Conservation (phyloP, 495 filamentous ascomycete species). For the Penicillium paxilli region DNA sequence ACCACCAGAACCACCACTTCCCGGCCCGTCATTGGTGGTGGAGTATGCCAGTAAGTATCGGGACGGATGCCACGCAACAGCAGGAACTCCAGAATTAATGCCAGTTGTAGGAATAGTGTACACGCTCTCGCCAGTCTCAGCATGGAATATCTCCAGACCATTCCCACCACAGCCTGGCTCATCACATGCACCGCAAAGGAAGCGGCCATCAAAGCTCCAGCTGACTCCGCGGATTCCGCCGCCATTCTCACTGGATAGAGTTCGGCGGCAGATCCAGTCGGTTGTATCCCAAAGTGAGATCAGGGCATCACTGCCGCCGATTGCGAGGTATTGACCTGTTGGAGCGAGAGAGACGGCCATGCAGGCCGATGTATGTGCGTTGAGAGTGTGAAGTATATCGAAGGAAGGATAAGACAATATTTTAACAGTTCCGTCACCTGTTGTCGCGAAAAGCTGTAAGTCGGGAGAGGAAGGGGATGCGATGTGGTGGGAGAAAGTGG, state of each 20-base stretch:
- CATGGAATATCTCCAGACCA: slow-evolving; percentile 74
- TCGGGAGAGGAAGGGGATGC: slow-evolving; percentile 37
- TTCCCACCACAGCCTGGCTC: slow-evolving; percentile 53
- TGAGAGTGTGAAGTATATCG: slow-evolving; percentile 59
- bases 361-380: slow-evolving; percentile 80
- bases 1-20: slow-evolving; percentile 66
- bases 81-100: slow-evolving; percentile 50
- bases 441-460: slow-evolving; percentile 70
- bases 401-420: slow-evolving; percentile 69
- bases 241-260: slow-evolving; percentile 67
- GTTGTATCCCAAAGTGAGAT: slow-evolving; percentile 90
- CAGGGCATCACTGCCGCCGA: slow-evolving; percentile 86
- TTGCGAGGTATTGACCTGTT: slow-evolving; percentile 76
- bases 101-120: slow-evolving; percentile 71
- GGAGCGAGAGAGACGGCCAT: slow-evolving; percentile 71
- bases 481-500: slow-evolving; percentile 72
- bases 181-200: slow-evolving; percentile 80
- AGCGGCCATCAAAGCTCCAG: slow-evolving; percentile 90
- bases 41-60: slow-evolving; percentile 89
- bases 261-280: slow-evolving; percentile 87
- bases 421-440: slow-evolving; percentile 77
- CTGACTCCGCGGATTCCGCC: slow-evolving; percentile 81
- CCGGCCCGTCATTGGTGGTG: slow-evolving; percentile 73
- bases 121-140: slow-evolving; percentile 84
- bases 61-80: slow-evolving; percentile 88